Conservation (phyloP, 1,284 basidiomycete genomes). For the Pseudozyma hubeiensis region DNA sequence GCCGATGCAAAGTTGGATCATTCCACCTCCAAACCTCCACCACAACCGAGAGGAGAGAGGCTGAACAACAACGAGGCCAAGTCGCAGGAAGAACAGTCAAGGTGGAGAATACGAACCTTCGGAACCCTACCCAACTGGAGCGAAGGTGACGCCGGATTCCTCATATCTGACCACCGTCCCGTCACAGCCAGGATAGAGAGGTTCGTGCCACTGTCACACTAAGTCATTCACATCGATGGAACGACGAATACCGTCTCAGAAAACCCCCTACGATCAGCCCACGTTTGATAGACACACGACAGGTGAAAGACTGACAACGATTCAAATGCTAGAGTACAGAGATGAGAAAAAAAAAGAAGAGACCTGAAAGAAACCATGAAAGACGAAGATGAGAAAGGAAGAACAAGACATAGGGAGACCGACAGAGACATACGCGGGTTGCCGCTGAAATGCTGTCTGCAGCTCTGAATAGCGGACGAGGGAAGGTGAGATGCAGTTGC, state of each 20-base stretch:
- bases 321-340: conserved; percentile 35
- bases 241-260: background rate
- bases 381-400: background rate
- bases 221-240: background rate
- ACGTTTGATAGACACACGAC: background rate
- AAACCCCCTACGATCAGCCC: background rate
- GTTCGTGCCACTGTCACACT: conserved; percentile 2
- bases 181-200: conserved; percentile 42
- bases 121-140: conserved; percentile 54
- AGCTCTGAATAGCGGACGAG: background rate
- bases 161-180: conserved; percentile 53
- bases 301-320: background rate
- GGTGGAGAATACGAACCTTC: conserved; percentile 43
- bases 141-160: conserved; percentile 51
- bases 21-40: conserved; percentile 12
- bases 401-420: background rate
- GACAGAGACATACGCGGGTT: conserved; percentile 38
- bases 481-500: background rate
- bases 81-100: background rate
- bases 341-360: too few relatives aligned
- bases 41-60: background rate
- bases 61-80: background rate
- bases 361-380: too few relatives aligned
- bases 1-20: conserved; percentile 25
- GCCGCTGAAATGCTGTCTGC: conserved; percentile 44